phyloP scores from a whole-genome alignment of 2,329 filamentous ascomycete genomes.

The Aspergillus quadrilineatus region DNA sequence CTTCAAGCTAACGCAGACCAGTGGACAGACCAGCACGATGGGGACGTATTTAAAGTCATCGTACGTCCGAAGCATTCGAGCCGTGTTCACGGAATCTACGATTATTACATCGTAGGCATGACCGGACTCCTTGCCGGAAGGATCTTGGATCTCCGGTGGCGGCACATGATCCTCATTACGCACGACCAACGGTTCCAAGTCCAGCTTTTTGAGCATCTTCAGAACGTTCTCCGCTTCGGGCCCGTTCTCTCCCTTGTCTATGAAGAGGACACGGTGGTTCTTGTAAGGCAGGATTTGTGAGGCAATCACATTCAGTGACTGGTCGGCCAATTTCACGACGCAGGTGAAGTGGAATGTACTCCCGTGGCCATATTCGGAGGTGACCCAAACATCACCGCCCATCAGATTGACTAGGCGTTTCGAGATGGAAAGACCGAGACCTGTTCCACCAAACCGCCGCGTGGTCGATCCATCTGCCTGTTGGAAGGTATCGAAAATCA shows the following conservation, averaged over 20 bases:
- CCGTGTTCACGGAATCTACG: slow-evolving; percentile 89
- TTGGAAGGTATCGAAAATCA: slow-evolving; percentile 99
- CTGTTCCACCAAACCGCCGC: slow-evolving; percentile 91
- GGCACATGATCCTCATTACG: slow-evolving; percentile 69
- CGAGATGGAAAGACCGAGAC: slow-evolving; percentile 89
- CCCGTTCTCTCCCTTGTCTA: slow-evolving; percentile 83
- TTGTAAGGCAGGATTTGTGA: slow-evolving; percentile 81
- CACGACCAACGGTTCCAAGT: slow-evolving; percentile 81
- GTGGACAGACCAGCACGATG: slow-evolving; percentile 84
- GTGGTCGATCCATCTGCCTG: slow-evolving; percentile 97
- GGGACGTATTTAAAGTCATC: slow-evolving; percentile 98
- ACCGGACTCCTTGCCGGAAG: slow-evolving; percentile 46
- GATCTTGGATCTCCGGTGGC: slow-evolving; percentile 53
- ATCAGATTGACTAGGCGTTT: slow-evolving; percentile 93
- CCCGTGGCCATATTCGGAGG: slow-evolving; percentile 84
- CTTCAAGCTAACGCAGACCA: slow-evolving; percentile 88
- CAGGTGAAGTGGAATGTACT: slow-evolving; percentile 98
- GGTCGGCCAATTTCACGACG: slow-evolving; percentile 77
- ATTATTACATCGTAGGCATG: slow-evolving; percentile 91
- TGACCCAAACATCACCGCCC: slow-evolving; percentile 95
- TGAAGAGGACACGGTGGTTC: slow-evolving; percentile 87
- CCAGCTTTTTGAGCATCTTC: slow-evolving; percentile 73
- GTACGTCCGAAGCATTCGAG: slow-evolving; percentile 77
- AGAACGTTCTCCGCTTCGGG: slow-evolving; percentile 67
- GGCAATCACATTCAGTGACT: slow-evolving; percentile 73